phyloP scores from a whole-genome alignment of 2,329 filamentous ascomycete species.

The Cryphonectria carpinicola region DNA sequence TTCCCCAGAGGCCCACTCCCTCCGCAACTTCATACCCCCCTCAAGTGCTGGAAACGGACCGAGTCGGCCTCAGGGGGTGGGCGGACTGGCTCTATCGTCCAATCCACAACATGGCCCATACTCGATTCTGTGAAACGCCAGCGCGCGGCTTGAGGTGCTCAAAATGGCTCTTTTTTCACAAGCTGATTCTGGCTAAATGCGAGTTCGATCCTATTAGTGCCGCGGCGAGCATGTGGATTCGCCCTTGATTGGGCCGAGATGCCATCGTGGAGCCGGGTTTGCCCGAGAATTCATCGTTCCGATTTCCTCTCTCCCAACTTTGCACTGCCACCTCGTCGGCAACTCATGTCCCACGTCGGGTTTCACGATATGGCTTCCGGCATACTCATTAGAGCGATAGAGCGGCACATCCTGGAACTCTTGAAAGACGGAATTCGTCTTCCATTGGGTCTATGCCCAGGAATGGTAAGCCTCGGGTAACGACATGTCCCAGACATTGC shows the following conservation, averaged over 20 bases:
- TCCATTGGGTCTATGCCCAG: not conserved
- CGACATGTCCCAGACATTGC: not conserved
- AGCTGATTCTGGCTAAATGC: conserved; percentile 18
- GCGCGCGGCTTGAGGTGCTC: conserved; percentile 19
- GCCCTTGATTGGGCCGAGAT: conserved; percentile 12
- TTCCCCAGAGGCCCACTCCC: conserved; percentile 23
- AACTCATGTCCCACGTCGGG: not conserved
- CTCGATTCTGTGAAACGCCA: conserved; percentile 8
- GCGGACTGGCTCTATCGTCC: not conserved
- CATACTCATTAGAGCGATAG: not conserved
- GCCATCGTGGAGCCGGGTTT: conserved; percentile 21
- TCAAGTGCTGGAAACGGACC: conserved; percentile 25
- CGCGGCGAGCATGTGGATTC: not conserved
- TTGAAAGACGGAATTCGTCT: not conserved
- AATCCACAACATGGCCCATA: conserved; percentile 12
- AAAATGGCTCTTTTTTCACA: conserved; percentile 5
- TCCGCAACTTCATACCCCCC: conserved; percentile 27
- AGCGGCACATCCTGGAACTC: not conserved
- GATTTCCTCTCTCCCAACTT: not conserved
- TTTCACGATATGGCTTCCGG: conserved; percentile 1
- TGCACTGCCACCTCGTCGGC: conserved; percentile 19
- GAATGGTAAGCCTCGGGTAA: not conserved
- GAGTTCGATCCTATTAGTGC: conserved; percentile 3
- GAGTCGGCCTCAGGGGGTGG: conserved; percentile 16
- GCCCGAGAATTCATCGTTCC: conserved; percentile 20